phyloP scores from a whole-genome alignment of 495 filamentous ascomycete genomes.

The Penicillium salamii region DNA sequence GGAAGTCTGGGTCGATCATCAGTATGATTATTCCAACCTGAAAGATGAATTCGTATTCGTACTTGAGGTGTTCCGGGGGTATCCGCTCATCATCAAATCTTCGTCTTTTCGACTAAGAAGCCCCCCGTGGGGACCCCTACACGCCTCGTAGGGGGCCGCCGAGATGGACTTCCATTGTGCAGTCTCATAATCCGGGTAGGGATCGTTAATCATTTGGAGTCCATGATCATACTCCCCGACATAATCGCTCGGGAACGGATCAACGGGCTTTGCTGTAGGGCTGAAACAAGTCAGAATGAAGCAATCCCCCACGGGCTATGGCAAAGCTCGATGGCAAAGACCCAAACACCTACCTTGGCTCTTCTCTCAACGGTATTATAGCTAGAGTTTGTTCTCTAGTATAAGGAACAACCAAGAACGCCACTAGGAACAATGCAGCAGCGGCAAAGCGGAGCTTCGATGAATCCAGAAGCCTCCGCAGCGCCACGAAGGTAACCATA shows the following conservation, averaged over 20 bases:
- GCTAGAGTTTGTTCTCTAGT: not conserved
- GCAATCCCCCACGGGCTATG: not conserved
- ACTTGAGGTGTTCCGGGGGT: constrained; percentile 10
- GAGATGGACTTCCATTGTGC: constrained; percentile 35
- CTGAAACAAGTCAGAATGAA: constrained; percentile 2
- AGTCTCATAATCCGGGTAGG: constrained; percentile 47
- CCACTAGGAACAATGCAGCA: not conserved
- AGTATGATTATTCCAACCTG: not conserved
- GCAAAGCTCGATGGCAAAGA: too few species aligned
- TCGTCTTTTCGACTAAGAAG: constrained; percentile 40
- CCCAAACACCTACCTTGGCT: not conserved
- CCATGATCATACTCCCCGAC: not conserved
- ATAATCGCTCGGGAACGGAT: constrained; percentile 1
- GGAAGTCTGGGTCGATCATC: constrained; percentile 23
- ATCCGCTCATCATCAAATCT: constrained; percentile 8
- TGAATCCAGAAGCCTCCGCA: not conserved
- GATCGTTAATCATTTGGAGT: constrained; percentile 30
- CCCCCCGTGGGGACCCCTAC: constrained; percentile 40
- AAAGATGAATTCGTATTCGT: not conserved
- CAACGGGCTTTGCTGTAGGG: not conserved
- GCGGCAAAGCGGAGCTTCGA: not conserved
- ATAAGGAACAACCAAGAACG: not conserved
- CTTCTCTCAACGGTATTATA: not conserved
- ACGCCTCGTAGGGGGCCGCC: constrained; percentile 34
- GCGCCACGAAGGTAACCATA: not conserved